Percentiles rank a stretch among this genome's conserved stretches.
Evolutionary conservation across 345 rosid genomes (phyloP).

Genomic region (Turnera subulata): DNA sequence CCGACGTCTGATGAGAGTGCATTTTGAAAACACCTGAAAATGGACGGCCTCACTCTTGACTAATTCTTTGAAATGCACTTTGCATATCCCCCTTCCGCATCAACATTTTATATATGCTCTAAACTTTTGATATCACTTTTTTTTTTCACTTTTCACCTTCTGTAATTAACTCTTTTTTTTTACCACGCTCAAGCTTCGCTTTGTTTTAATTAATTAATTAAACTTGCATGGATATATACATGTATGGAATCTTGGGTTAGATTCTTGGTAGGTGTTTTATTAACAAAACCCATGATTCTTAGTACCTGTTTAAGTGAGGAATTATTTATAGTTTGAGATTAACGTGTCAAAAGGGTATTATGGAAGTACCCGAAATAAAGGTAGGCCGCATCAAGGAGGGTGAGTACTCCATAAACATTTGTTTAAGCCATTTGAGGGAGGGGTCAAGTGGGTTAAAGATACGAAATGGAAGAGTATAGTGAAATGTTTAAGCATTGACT

Average conservation of each 20-base stretch:
- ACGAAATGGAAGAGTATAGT: constrained; percentile 13
- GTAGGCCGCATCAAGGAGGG: constrained; percentile 25
- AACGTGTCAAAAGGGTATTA: background rate
- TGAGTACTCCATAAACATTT: constrained; percentile 6
- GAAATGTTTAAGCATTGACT: too few relatives aligned
- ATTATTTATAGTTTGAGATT: background rate
- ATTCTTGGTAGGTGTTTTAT: constrained; percentile 8
- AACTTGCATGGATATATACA: background rate
- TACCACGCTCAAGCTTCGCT: background rate
- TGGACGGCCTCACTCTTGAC: too few relatives aligned
- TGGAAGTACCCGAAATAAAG: background rate
- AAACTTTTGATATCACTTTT: too few relatives aligned
- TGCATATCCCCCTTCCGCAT: too few relatives aligned
- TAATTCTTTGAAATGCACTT: too few relatives aligned
- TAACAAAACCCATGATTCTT: constrained; percentile 5
- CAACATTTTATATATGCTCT: too few relatives aligned
- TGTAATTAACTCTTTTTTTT: too few relatives aligned
- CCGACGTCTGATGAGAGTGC: too few relatives aligned
- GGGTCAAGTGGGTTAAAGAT: constrained; percentile 24
- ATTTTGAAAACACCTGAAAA: too few relatives aligned
- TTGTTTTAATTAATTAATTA: too few relatives aligned
- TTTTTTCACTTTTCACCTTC: background rate
- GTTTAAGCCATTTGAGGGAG: constrained; percentile 31
- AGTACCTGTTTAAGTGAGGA: too few relatives aligned
- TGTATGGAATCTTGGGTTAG: constrained; percentile 1